These are phyloP conservation scores for Elsinoe ampelina DNA, from an alignment of 2,329 filamentous ascomycete genomes.

Conservation along the genomic window DNA sequence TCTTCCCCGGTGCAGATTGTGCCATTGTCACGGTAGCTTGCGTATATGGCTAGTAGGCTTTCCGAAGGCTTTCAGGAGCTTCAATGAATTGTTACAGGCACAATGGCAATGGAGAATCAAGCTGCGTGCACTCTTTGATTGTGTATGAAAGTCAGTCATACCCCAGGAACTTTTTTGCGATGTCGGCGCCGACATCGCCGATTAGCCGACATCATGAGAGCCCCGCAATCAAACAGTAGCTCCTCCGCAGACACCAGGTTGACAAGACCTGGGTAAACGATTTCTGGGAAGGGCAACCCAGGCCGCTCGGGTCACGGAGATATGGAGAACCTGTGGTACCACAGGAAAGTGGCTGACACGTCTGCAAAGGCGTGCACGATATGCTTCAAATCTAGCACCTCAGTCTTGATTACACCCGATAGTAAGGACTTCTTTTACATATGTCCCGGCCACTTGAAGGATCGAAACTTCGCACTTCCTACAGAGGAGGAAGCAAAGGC, in stretches of 20 bases:
- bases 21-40: neutral
- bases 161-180: neutral
- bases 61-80: neutral
- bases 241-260: neutral
- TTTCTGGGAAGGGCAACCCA: neutral
- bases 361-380: constrained; percentile 77
- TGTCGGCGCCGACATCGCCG: constrained; percentile 7
- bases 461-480: constrained; percentile 65
- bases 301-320: neutral
- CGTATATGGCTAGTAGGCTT: neutral
- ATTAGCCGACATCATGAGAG: neutral
- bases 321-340: constrained; percentile 63
- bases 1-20: constrained; percentile 27
- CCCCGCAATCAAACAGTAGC: neutral
- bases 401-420: constrained; percentile 79
- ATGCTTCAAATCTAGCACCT: constrained; percentile 80
- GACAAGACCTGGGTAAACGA: neutral
- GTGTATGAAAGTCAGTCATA: neutral
- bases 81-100: neutral
- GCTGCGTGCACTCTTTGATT: neutral
- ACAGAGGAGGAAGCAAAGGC: constrained; percentile 61
- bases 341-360: constrained; percentile 78
- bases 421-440: constrained; percentile 87
- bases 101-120: neutral
- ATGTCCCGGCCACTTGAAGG: constrained; percentile 73